These are phyloP conservation scores for Domatiomyces globalis DNA, from an alignment of 2,329 filamentous ascomycete genomes.

Conservation along the genomic window DNA sequence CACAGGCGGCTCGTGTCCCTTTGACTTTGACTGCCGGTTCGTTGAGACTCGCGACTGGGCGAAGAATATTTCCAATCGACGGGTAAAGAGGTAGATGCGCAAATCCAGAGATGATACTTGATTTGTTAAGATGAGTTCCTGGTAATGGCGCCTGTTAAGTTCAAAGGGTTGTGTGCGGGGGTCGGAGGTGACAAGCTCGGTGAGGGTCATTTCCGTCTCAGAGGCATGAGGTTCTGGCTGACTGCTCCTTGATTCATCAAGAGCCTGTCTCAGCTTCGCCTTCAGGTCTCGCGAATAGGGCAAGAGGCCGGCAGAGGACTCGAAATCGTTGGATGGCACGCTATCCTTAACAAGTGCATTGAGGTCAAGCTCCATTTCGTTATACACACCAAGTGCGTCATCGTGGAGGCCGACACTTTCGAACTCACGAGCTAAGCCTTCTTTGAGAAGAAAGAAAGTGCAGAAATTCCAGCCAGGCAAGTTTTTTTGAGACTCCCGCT, in stretches of 20 bases:
- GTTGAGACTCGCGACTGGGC: constrained; percentile 3
- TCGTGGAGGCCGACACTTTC: constrained; percentile 93
- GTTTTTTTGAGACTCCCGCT: constrained; percentile 73
- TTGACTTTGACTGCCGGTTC: background rate
- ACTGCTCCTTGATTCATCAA: constrained; percentile 19
- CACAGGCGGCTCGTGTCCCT: background rate
- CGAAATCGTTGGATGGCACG: constrained; percentile 43
- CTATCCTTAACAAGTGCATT: constrained; percentile 72
- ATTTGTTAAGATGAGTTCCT: constrained; percentile 82
- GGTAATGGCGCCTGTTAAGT: constrained; percentile 61
- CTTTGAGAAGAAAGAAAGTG: constrained; percentile 96
- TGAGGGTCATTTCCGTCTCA: constrained; percentile 12
- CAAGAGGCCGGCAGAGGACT: constrained; percentile 59
- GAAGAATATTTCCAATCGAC: constrained; percentile 63
- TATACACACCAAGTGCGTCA: constrained; percentile 86
- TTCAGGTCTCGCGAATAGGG: constrained; percentile 60
- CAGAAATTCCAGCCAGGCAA: constrained; percentile 98
- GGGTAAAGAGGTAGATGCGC: constrained; percentile 78
- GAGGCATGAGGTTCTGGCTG: constrained; percentile 16
- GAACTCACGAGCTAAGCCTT: constrained; percentile 82
- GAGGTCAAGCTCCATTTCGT: constrained; percentile 78
- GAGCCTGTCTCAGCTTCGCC: constrained; percentile 40
- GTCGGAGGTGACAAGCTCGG: constrained; percentile 10
- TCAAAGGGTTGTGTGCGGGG: constrained; percentile 24
- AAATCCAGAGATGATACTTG: constrained; percentile 96